Evolutionary conservation across 176 grass and related monocot species (phyloP), one percentile per base, ranked within the genome.

Genomic region (Carex cristatella): DNA sequence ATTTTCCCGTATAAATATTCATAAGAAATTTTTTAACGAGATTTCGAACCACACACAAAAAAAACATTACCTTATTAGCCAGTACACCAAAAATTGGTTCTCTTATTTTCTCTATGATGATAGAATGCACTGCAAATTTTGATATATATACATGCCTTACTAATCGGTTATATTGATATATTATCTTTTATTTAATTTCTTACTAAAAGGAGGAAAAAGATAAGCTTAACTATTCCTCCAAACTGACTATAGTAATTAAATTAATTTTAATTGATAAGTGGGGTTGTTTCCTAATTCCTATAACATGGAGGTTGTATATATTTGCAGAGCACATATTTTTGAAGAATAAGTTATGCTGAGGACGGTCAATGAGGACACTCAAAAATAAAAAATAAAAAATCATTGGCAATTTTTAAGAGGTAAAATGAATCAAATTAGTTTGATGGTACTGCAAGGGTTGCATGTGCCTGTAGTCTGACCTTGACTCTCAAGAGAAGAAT

Each of bases 391-490:
- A 28, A 77, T 31, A 31, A 46, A 56, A 83, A 14, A n/a, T 16
- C 10, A 83, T 83, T 54, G n/a, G 13, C 7, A 83, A 62, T 18
- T 49, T 31, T 38, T 9, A 15, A 54, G 40, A 48, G 64, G 42
- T 44, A 10, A 46, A 42, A 81, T 62, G 37, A 33, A 81, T 44
- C 12, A 33, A 68, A 68, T 53, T 83, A 83, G 81, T 83, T 83
- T 69, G 81, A 83, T 83, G 35, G 32, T n/a, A 67, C 44, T 83
- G 81, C 61, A 53, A 68, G 23, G 84, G 68, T 59, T 85, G 84
- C 84, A 85, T 85, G 84, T 85, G 84, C 84, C 40, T 65, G 5
- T 85, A 78, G 37, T 76, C 51, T 85, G 69, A 85, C 65, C 69
- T 85, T 51, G 84, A 85, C 46, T 66, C 80, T 53, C 80, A 68